These are phyloP conservation scores for Eragrostis curvula DNA, from an alignment of 176 grass and related monocot species.

Conservation along the genomic window DNA sequence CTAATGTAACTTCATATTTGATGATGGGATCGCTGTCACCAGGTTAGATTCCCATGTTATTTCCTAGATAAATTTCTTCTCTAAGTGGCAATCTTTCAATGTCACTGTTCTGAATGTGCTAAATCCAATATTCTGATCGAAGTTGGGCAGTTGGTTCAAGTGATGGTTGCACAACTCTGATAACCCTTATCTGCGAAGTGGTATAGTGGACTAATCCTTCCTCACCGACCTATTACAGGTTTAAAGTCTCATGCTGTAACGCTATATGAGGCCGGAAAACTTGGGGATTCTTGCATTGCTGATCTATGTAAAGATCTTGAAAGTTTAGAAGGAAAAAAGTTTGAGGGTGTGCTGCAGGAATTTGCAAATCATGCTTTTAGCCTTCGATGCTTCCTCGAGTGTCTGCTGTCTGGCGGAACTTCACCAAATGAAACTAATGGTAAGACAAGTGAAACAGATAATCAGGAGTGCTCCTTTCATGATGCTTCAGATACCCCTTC, in stretches of 20 bases:
- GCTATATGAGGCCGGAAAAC: constrained; percentile 94
- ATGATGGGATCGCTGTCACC: constrained; percentile 99
- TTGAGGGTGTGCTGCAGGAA: constrained; percentile 94
- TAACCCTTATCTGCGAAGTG: not conserved
- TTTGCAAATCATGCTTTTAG: constrained; percentile 98
- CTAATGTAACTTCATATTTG: constrained; percentile 97
- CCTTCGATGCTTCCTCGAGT: constrained; percentile 83
- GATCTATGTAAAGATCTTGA: constrained; percentile 85
- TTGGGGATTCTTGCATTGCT: constrained; percentile 82
- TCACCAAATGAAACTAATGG: constrained; percentile 38
- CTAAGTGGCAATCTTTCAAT: not conserved
- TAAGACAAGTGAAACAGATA: constrained; percentile 32
- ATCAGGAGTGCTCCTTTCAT: constrained; percentile 23
- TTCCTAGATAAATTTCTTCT: not conserved
- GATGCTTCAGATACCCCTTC: constrained; percentile 33
- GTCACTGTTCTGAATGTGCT: not conserved
- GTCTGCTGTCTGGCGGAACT: constrained; percentile 77
- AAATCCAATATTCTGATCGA: not conserved
- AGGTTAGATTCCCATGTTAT: constrained; percentile 50
- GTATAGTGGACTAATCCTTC: constrained; percentile 10
- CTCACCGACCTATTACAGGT: constrained; percentile 59
- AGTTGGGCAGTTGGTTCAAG: not conserved
- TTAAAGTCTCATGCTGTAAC: constrained; percentile 91
- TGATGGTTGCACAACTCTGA: constrained; percentile 14
- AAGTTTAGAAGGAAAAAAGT: constrained; percentile 86